Evolutionary conservation across 1,284 basidiomycete species (phyloP).

Genomic region (Boletus hoseneyae): DNA sequence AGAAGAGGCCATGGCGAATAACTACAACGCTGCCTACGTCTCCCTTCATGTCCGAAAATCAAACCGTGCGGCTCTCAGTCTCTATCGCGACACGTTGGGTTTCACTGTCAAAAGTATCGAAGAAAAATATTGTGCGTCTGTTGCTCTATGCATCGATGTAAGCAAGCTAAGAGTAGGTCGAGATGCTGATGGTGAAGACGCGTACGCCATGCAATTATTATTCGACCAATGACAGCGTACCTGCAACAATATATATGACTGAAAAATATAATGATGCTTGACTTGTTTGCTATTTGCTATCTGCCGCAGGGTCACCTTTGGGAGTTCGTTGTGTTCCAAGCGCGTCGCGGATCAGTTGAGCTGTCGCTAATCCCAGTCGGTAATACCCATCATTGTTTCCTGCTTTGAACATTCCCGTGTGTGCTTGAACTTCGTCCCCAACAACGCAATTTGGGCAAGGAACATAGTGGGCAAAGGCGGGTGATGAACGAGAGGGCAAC

Average conservation of each 20-base stretch:
- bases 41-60: constrained; percentile 92
- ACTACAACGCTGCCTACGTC: constrained; percentile 84
- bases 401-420: constrained; percentile 85
- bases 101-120: constrained; percentile 86
- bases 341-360: constrained; percentile 57
- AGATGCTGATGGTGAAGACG: constrained; percentile 94
- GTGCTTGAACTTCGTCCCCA: constrained; percentile 80
- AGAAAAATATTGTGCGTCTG: constrained; percentile 78
- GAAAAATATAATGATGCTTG: constrained; percentile 8
- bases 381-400: constrained; percentile 90
- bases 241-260: constrained; percentile 4
- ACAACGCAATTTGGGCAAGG: constrained; percentile 66
- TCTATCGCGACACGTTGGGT: constrained; percentile 88
- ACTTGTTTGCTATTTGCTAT: constrained; percentile 2
- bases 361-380: constrained; percentile 70
- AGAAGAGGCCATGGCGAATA: constrained; percentile 90
- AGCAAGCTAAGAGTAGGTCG: constrained; percentile 10
- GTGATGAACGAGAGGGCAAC: constrained; percentile 57
- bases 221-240: constrained; percentile 39
- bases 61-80: constrained; percentile 83
- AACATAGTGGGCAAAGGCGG: constrained; percentile 53
- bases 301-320: not conserved
- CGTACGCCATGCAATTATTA: constrained; percentile 81
- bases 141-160: not conserved
- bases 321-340: constrained; percentile 25